phyloP scores from a whole-genome alignment of 805 yeast species.

The Kazachstania bromeliacearum region DNA sequence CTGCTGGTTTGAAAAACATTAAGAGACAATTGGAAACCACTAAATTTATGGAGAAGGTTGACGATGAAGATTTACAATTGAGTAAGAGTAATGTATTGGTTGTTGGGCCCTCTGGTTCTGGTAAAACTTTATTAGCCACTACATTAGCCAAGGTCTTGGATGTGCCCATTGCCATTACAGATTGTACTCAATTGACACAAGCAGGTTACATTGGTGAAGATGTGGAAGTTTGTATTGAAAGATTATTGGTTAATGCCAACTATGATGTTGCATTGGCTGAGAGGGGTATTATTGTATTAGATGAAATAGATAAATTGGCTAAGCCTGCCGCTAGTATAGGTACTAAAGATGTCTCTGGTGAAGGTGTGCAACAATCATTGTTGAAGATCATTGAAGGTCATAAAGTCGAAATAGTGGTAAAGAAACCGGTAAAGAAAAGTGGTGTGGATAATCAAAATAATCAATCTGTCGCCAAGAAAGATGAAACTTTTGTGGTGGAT shows the following conservation, averaged over 20 bases:
- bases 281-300: slow-evolving; percentile 50
- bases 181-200: slow-evolving; percentile 53
- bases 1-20: slow-evolving; percentile 24
- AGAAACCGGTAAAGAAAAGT: slow-evolving; percentile 31
- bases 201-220: slow-evolving; percentile 62
- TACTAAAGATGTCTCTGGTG: slow-evolving; percentile 52
- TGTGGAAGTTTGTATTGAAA: slow-evolving; percentile 47
- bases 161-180: slow-evolving; percentile 51
- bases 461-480: slow-evolving; percentile 28
- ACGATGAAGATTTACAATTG: slow-evolving; percentile 36
- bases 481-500: slow-evolving; percentile 40
- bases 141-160: slow-evolving; percentile 43
- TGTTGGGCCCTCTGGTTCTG: slow-evolving; percentile 55
- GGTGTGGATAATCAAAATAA: slow-evolving; percentile 24
- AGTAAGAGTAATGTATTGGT: slow-evolving; percentile 48
- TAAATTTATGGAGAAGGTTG: slow-evolving; percentile 7
- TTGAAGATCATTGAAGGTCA: slow-evolving; percentile 51
- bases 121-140: slow-evolving; percentile 48
- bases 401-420: slow-evolving; percentile 38
- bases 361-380: slow-evolving; percentile 55
- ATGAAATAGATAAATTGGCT: slow-evolving; percentile 50
- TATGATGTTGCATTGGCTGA: slow-evolving; percentile 45
- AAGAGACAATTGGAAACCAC: slow-evolving; percentile 21
- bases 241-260: slow-evolving; percentile 40
- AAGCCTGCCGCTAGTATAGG: slow-evolving; percentile 39